A percentile compares a stretch with the other conserved stretches of the same genome.
phyloP scores from a whole-genome alignment of 139 green algal genomes.

The Zygnema cylindricum region DNA sequence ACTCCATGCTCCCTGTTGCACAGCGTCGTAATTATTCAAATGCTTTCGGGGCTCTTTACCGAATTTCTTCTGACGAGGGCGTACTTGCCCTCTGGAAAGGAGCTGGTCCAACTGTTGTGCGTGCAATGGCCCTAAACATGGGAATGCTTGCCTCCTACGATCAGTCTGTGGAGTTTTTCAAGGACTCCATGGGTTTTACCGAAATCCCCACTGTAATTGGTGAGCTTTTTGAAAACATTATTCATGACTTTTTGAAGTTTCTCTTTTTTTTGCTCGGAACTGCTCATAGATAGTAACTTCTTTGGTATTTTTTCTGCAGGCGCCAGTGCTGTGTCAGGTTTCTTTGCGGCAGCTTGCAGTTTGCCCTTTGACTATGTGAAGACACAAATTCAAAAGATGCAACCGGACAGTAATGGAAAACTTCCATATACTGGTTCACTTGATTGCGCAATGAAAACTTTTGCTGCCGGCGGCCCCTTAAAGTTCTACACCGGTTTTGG shows the following conservation, averaged over 20 bases:
- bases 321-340: constrained; percentile 77
- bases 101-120: constrained; percentile 89
- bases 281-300: background rate
- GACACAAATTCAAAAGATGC: constrained; percentile 93
- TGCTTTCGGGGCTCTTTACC: constrained; percentile 74
- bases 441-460: constrained; percentile 88
- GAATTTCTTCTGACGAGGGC: constrained; percentile 69
- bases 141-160: constrained; percentile 99
- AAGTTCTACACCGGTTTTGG: constrained; percentile 98
- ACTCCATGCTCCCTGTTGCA: constrained; percentile 79
- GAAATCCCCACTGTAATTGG: constrained; percentile 55
- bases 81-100: constrained; percentile 73
- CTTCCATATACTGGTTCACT: constrained; percentile 68
- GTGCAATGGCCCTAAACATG: constrained; percentile 99
- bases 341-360: constrained; percentile 87
- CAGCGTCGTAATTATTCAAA: constrained; percentile 92
- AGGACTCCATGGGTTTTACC: constrained; percentile 43
- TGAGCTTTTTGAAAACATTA: background rate
- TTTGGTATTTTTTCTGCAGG: constrained; percentile 39
- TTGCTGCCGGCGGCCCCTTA: constrained; percentile 80
- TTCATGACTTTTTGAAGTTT: background rate
- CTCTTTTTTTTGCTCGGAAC: background rate
- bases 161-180: constrained; percentile 94
- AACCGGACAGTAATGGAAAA: constrained; percentile 79
- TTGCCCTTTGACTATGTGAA: constrained; percentile 99